Conservation (phyloP, 2,329 filamentous ascomycete species). For the Pseudonectria foliicola region DNA sequence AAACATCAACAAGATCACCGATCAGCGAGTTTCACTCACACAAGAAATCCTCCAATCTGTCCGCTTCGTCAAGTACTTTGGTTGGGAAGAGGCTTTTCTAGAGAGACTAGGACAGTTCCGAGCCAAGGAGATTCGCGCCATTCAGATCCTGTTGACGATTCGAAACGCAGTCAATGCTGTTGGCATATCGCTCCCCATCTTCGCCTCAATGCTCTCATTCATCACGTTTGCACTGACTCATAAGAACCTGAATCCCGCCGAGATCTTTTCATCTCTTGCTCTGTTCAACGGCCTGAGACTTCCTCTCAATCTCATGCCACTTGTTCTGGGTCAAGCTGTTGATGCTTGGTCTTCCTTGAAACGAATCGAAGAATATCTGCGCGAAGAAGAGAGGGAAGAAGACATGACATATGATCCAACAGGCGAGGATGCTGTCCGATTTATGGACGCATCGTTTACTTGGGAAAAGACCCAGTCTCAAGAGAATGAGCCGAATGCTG, state of each 20-base stretch:
- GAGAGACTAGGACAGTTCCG: slow-evolving; percentile 68
- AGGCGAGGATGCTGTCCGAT: slow-evolving; percentile 61
- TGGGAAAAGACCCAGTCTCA: slow-evolving; percentile 68
- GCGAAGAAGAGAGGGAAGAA: slow-evolving; percentile 78
- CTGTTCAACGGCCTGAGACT: slow-evolving; percentile 88
- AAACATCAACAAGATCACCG: slow-evolving; percentile 86
- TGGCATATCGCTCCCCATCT: slow-evolving; percentile 81
- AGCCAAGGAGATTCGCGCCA: slow-evolving; percentile 68
- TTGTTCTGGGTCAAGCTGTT: slow-evolving; percentile 82
- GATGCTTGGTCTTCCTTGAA: slow-evolving; percentile 82
- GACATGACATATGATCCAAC: slow-evolving; percentile 51
- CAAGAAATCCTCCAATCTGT: slow-evolving; percentile 90
- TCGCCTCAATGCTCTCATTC: slow-evolving; percentile 91
- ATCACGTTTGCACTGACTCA: slow-evolving; percentile 68
- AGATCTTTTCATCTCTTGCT: slow-evolving; percentile 86
- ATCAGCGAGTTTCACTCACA: slow-evolving; percentile 82
- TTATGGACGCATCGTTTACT: slow-evolving; percentile 71
- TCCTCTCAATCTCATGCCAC: slow-evolving; percentile 79
- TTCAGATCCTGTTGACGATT: slow-evolving; percentile 75
- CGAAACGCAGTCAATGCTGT: slow-evolving; percentile 80
- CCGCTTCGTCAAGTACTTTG: slow-evolving; percentile 93
- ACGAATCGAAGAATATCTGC: slow-evolving; percentile 80
- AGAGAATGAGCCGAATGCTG: slow-evolving; percentile 36
- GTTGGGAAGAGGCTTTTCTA: slow-evolving; percentile 87
- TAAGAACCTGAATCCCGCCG: slow-evolving; percentile 63